A percentile compares a stretch with the other conserved stretches of the same genome.
Conservation (phyloP, 2,329 filamentous ascomycete genomes). For the Pseudogymnoascus sp. region DNA sequence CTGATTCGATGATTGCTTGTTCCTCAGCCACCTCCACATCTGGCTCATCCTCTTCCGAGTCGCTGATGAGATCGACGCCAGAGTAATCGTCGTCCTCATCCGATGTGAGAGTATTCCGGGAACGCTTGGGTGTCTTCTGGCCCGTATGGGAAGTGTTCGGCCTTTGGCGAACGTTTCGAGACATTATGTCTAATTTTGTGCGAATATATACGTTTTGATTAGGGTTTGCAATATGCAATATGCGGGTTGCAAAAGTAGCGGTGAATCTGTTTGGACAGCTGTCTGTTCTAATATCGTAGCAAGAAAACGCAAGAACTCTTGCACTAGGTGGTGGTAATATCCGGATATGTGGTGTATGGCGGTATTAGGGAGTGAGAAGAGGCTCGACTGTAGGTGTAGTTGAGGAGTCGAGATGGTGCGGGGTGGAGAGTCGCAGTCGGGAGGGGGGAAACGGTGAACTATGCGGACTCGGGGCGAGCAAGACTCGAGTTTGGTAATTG, state of each 20-base stretch:
- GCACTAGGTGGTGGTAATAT: conserved; percentile 14
- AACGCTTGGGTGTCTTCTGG: conserved; percentile 18
- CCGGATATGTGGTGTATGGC: conserved; percentile 11
- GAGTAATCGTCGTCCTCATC: conserved; percentile 62
- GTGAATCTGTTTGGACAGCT: conserved; percentile 3
- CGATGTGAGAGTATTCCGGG: conserved; percentile 43
- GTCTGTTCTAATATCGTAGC: neutral
- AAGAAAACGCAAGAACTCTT: conserved; percentile 2
- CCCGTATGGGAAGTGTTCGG: conserved; percentile 31
- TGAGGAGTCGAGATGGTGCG: conserved; percentile 11
- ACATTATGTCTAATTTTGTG: conserved; percentile 19
- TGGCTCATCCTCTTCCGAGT: conserved; percentile 72
- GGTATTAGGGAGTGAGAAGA: neutral
- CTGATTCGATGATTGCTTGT: conserved; percentile 54
- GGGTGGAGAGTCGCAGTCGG: conserved; percentile 8
- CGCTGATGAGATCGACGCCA: conserved; percentile 69
- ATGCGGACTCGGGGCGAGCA: conserved; percentile 15
- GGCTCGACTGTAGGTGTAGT: neutral
- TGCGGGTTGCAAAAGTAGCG: conserved; percentile 2
- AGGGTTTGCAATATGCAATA: neutral
- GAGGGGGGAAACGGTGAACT: neutral
- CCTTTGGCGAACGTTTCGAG: conserved; percentile 45
- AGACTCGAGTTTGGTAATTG: conserved; percentile 19
- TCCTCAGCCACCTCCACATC: conserved; percentile 73
- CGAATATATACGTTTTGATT: conserved; percentile 3